Base-by-base conservation (phyloP, 2,329 filamentous ascomycete genomes). In the Monilinia fructigena region DNA sequence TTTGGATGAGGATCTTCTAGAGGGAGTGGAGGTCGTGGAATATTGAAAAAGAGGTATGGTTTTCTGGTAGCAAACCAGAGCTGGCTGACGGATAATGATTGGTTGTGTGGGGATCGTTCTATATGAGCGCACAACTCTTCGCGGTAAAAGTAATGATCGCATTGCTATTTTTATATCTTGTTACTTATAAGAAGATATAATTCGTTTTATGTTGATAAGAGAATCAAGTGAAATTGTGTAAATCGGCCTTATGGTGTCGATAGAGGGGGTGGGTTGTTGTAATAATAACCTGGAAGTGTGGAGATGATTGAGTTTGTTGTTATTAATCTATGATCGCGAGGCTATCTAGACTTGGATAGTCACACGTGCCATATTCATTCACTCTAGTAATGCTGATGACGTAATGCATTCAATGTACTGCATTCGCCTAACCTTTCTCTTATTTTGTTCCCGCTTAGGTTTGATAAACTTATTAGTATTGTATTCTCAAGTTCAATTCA, bases 71-170 rank as follows among this genome's bases (percentile, higher is more conserved):
- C 63, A 60, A 40, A 53, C 42, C 14, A 50, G 5, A 6, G 35
- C 45, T 45, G 63, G 11, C 23, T 48, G 42, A 55, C 23, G 63
- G 38, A 35, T 38, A 8, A 38, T 45, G n/a, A n/a, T n/a, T 4
- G 63, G 26, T 47, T 20, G 47, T 38, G 42, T 28, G 18, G 23
- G 50, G 12, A 31, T 23, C 20, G 38, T 26, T 26, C 28, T 65
- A 12, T 54, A 50, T 4, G 63, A 65, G 54, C 63, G 63, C 20
- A 59, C 23, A 26, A 65, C 31, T 12, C 42, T 52, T n/a, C 42
- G 42, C 18, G 23, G 18, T 65, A 50, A n/a, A 40, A 59, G 2
- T 28, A 28, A 65, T n/a, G 63, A 59, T 50, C 63, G 63, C 63
- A 65, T 65, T 6, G 2, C 16, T 20, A 26, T 16, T 52, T 52